These are phyloP conservation scores for Claviceps citrina DNA, from an alignment of 2,329 filamentous ascomycete genomes.

Conservation along the genomic window DNA sequence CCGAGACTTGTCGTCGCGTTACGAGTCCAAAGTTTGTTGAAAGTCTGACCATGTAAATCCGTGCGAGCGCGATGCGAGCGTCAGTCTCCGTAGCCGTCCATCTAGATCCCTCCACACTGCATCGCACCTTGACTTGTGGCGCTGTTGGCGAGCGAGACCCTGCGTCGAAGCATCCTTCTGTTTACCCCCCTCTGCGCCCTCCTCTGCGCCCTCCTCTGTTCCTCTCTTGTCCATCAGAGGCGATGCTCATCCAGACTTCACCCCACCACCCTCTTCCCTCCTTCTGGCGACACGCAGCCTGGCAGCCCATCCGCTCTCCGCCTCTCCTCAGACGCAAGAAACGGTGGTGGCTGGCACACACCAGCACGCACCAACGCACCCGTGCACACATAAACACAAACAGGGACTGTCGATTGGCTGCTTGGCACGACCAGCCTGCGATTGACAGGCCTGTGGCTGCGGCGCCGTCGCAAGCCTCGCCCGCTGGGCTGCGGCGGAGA, in stretches of 20 bases:
- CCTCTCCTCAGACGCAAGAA: not conserved
- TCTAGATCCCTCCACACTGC: too few relatives aligned
- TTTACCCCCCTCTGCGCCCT: not conserved
- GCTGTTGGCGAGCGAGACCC: constrained; percentile 2
- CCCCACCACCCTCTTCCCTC: not conserved
- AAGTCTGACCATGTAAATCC: too few relatives aligned
- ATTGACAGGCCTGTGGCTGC: constrained; percentile 6
- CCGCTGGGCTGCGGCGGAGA: constrained; percentile 5
- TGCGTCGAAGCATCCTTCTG: too few relatives aligned
- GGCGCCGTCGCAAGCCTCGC: constrained; percentile 8
- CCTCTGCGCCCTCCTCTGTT: too few relatives aligned
- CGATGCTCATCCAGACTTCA: too few relatives aligned
- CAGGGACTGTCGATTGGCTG: too few relatives aligned
- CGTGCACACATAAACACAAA: too few relatives aligned
- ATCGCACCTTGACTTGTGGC: not conserved
- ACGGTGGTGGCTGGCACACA: not conserved
- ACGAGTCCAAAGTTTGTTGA: too few relatives aligned
- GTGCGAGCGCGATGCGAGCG: too few relatives aligned
- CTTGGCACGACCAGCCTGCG: not conserved
- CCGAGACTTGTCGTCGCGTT: too few relatives aligned
- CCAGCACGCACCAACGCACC: too few relatives aligned
- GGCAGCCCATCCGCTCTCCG: not conserved
- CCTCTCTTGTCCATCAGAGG: not conserved
- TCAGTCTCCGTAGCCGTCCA: too few relatives aligned
- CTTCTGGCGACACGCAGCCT: not conserved